phyloP scores from a whole-genome alignment of 169 alveolate species.

The Plasmodium cynomolgi region DNA sequence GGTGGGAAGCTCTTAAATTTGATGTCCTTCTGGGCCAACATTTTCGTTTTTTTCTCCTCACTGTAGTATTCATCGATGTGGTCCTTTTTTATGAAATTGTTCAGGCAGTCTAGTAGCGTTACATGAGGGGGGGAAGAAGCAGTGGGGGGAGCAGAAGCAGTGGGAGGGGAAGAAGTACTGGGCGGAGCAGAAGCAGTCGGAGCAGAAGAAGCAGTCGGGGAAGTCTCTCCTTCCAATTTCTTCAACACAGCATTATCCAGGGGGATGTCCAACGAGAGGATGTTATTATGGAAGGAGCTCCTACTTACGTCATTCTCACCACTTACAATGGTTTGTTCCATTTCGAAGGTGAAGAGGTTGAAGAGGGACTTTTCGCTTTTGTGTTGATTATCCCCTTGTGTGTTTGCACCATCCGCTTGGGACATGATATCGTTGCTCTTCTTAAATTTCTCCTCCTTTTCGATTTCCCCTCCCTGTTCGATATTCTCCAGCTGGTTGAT shows the following conservation, averaged over 20 bases:
- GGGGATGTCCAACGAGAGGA: constrained; percentile 53
- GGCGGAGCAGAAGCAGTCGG: too few relatives aligned
- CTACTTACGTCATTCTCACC: constrained; percentile 3
- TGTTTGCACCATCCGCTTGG: neutral
- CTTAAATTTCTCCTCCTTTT: neutral
- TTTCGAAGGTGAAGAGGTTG: constrained; percentile 56
- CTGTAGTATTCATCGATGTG: constrained; percentile 39
- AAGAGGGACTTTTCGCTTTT: constrained; percentile 28
- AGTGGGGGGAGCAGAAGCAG: too few relatives aligned
- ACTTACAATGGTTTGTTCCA: constrained; percentile 44
- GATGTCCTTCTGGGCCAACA: constrained; percentile 46
- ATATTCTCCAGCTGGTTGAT: neutral
- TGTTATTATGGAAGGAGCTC: constrained; percentile 57
- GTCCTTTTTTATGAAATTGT: constrained; percentile 43
- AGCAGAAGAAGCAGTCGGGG: too few relatives aligned
- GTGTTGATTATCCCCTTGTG: neutral
- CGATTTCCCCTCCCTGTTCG: neutral
- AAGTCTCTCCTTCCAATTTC: neutral
- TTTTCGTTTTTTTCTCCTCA: constrained; percentile 29
- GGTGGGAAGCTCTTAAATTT: constrained; percentile 80
- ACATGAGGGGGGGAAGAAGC: neutral
- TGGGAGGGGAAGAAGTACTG: too few relatives aligned
- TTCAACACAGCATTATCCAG: constrained; percentile 27
- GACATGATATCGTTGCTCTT: neutral
- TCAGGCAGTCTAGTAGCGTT: constrained; percentile 44